A percentile compares a stretch with the other conserved stretches of the same genome.
Evolutionary conservation across 176 grass and related monocot species (phyloP).

Genomic region (Chrysopogon serrulatus): DNA sequence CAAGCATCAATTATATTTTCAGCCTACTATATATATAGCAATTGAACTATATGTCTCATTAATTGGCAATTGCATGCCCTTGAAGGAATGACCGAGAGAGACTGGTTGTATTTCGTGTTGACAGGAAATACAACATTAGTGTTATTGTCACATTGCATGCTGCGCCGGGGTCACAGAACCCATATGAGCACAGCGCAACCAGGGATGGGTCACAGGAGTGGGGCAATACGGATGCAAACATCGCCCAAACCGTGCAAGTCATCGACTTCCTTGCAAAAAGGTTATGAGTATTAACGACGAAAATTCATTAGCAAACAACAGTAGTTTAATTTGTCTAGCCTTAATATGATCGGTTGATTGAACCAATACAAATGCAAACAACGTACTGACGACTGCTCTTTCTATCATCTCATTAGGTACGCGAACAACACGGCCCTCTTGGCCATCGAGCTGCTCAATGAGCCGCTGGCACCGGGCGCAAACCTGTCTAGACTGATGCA

Average conservation of each 20-base stretch:
- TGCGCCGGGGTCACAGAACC: slow-evolving; percentile 43
- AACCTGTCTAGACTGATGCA: slow-evolving; percentile 36
- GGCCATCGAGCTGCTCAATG: slow-evolving; percentile 72
- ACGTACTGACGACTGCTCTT: no score
- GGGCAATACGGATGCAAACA: slow-evolving; percentile 36
- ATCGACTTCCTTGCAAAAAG: slow-evolving; percentile 45
- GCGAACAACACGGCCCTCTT: slow-evolving; percentile 25
- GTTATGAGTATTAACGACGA: neutral
- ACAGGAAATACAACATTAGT: slow-evolving; percentile 27
- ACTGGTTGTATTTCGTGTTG: neutral
- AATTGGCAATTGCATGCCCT: neutral
- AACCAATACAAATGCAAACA: no score
- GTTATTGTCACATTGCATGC: slow-evolving; percentile 49
- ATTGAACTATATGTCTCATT: no score
- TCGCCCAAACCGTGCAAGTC: slow-evolving; percentile 33
- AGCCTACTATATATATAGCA: no score
- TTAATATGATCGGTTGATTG: no score
- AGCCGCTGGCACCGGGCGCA: slow-evolving; percentile 36
- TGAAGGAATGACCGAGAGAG: neutral
- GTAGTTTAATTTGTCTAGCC: no score
- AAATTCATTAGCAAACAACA: no score
- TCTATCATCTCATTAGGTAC: slow-evolving; percentile 36
- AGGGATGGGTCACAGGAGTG: slow-evolving; percentile 38
- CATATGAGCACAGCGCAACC: slow-evolving; percentile 29
- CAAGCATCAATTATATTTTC: no score